These are phyloP conservation scores for Penicillium samsonianum DNA, from an alignment of 495 filamentous ascomycete genomes.

Conservation along the genomic window DNA sequence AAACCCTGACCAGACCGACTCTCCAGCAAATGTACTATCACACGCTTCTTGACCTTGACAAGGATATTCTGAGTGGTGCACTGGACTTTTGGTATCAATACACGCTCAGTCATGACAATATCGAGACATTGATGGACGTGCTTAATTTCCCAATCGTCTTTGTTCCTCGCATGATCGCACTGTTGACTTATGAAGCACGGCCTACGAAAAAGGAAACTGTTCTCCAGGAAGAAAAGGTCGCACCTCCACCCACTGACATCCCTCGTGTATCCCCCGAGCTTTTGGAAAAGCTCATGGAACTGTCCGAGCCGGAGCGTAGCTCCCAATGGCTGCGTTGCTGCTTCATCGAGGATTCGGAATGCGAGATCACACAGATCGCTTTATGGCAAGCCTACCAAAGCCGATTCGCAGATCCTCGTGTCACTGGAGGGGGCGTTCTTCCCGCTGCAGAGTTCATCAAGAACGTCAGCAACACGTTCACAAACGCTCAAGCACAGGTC, in stretches of 20 bases:
- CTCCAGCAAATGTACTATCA: constrained; percentile 74
- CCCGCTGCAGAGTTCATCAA: constrained; percentile 95
- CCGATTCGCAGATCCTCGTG: constrained; percentile 62
- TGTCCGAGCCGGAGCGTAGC: constrained; percentile 84
- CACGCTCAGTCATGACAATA: constrained; percentile 81
- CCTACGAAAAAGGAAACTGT: constrained; percentile 43
- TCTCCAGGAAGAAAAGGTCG: constrained; percentile 49
- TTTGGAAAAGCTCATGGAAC: constrained; percentile 68
- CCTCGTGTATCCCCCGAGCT: constrained; percentile 73
- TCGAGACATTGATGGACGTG: constrained; percentile 64
- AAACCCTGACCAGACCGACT: constrained; percentile 63
- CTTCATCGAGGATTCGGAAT: constrained; percentile 79
- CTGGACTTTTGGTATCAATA: constrained; percentile 97
- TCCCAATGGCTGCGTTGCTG: constrained; percentile 71
- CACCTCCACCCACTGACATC: constrained; percentile 61
- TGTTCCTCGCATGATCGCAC: constrained; percentile 72
- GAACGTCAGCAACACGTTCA: constrained; percentile 82
- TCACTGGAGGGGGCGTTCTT: constrained; percentile 61
- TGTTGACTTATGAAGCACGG: constrained; percentile 67
- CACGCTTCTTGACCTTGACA: constrained; percentile 79
- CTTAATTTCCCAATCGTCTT: constrained; percentile 65
- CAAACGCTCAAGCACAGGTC: constrained; percentile 79
- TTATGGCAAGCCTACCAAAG: constrained; percentile 96
- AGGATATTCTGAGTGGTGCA: constrained; percentile 81
- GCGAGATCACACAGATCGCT: constrained; percentile 91